A percentile compares a stretch with the other conserved stretches of the same genome.
Evolutionary conservation across 1,139 yeast genomes (phyloP).

Genomic region (Trichomonascaceae sp.): DNA sequence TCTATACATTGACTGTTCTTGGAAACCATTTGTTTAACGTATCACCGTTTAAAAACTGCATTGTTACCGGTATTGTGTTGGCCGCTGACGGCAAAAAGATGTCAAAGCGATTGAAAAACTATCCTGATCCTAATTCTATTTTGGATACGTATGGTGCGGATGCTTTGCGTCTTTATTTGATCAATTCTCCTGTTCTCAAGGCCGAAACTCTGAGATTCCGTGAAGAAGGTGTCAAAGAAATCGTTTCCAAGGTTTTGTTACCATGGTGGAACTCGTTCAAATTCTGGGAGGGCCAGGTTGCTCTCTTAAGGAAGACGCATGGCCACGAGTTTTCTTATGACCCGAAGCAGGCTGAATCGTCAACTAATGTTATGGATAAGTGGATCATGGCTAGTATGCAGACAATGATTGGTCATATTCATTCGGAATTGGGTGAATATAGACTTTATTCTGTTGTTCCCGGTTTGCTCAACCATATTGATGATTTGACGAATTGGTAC

Average conservation of each 20-base stretch:
- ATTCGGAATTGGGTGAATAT: slow-evolving; percentile 82
- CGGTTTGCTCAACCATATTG: slow-evolving; percentile 77
- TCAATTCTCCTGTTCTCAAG: slow-evolving; percentile 93
- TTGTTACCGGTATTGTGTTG: slow-evolving; percentile 92
- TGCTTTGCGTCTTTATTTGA: slow-evolving; percentile 89
- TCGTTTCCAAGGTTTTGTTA: slow-evolving; percentile 85
- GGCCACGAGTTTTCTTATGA: slow-evolving; percentile 69
- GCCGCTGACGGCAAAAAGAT: slow-evolving; percentile 99
- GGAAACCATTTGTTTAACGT: slow-evolving; percentile 91
- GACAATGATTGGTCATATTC: slow-evolving; percentile 79
- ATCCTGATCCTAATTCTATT: slow-evolving; percentile 87
- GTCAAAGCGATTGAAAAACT: slow-evolving; percentile 97
- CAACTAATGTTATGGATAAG: slow-evolving; percentile 91
- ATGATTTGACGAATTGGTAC: slow-evolving; percentile 97
- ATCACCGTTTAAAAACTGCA: slow-evolving; percentile 92
- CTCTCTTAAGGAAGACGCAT: slow-evolving; percentile 70
- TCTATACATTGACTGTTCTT: slow-evolving; percentile 89
- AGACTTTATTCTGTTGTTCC: slow-evolving; percentile 96
- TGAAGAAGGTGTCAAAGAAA: slow-evolving; percentile 98
- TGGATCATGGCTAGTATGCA: slow-evolving; percentile 96
- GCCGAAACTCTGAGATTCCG: slow-evolving; percentile 96
- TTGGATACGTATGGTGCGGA: slow-evolving; percentile 93
- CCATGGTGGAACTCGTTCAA: slow-evolving; percentile 99
- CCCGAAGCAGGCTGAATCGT: slow-evolving; percentile 43
- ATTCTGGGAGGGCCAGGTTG: slow-evolving; percentile 92